phyloP scores from a whole-genome alignment of 2,329 filamentous ascomycete genomes.

The Penicillium expansum region DNA sequence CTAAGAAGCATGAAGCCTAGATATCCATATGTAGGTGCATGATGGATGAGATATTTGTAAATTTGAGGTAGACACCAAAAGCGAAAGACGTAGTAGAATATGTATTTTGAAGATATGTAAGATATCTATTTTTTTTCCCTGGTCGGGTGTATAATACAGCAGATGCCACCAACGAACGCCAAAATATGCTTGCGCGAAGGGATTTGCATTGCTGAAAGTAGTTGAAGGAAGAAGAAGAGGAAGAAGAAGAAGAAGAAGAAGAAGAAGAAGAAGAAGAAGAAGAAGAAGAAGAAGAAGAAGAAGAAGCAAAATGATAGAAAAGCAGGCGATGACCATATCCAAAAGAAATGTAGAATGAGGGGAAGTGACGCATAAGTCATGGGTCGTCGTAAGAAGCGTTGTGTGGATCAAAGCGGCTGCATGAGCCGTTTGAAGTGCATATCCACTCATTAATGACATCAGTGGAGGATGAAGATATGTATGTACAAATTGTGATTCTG shows the following conservation, averaged over 20 bases:
- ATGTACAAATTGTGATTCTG: conserved; percentile 13
- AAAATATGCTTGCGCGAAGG: neutral
- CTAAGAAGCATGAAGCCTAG: neutral
- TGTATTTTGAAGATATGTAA: neutral
- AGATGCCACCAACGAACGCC: neutral
- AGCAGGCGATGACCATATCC: neutral
- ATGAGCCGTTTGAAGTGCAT: neutral
- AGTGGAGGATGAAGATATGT: conserved; percentile 26
- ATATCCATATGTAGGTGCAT: neutral
- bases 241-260: neutral
- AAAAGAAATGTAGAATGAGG: neutral
- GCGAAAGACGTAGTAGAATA: neutral
- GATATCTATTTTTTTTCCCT: neutral
- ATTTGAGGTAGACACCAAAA: neutral
- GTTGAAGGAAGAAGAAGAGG: neutral
- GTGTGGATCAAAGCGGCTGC: neutral
- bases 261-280: neutral
- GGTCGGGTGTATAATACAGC: neutral
- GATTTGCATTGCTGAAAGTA: neutral
- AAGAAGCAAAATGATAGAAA: neutral
- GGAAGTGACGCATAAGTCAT: neutral
- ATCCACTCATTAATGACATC: neutral
- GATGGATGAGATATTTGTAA: too few relatives aligned
- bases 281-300: neutral
- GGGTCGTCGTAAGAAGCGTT: neutral